These are phyloP conservation scores for Pulveroboletus sp. DNA, from an alignment of 768 basidiomycete species.

Conservation along the genomic window DNA sequence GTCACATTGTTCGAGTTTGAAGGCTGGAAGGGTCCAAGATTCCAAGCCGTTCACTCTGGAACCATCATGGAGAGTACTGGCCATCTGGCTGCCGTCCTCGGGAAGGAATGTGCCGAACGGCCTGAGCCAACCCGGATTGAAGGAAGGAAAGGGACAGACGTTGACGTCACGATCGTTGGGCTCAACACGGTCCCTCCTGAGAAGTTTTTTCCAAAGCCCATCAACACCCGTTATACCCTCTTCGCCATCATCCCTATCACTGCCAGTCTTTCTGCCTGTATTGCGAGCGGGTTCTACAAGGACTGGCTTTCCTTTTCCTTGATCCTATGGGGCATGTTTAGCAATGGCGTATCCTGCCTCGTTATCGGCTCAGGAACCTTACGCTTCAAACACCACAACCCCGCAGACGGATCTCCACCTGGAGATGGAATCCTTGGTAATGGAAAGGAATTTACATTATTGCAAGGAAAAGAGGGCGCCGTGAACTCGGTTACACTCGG, in stretches of 20 bases:
- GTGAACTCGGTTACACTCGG: slow-evolving; percentile 28
- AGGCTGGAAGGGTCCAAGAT: not conserved
- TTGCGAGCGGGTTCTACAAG: slow-evolving; percentile 11
- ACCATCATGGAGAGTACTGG: slow-evolving; percentile 8
- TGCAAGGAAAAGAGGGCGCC: slow-evolving; percentile 9
- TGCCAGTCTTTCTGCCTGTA: slow-evolving; percentile 16
- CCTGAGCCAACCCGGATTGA: not conserved
- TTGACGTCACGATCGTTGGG: not conserved
- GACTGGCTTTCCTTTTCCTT: slow-evolving; percentile 28
- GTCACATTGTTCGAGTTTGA: slow-evolving; percentile 1
- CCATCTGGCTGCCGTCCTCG: slow-evolving; percentile 4
- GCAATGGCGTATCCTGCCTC: slow-evolving; percentile 26
- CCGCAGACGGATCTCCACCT: slow-evolving; percentile 14
- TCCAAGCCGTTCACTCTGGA: slow-evolving; percentile 3
- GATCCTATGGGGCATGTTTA: slow-evolving; percentile 28
- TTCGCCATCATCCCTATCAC: slow-evolving; percentile 18
- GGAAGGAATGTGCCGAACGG: slow-evolving; percentile 1
- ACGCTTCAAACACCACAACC: slow-evolving; percentile 12
- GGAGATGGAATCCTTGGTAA: slow-evolving; percentile 25
- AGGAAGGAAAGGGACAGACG: not conserved
- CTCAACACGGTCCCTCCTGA: slow-evolving; percentile 1
- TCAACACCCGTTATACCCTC: not conserved
- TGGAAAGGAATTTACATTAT: slow-evolving; percentile 2
- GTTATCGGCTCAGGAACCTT: slow-evolving; percentile 21
- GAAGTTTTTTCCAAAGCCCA: not conserved